A percentile compares a stretch with the other conserved stretches of the same genome.
These are phyloP conservation scores for Zychaea mexicana DNA, from an alignment of 371 early-diverging fungal species.

Conservation along the genomic window DNA sequence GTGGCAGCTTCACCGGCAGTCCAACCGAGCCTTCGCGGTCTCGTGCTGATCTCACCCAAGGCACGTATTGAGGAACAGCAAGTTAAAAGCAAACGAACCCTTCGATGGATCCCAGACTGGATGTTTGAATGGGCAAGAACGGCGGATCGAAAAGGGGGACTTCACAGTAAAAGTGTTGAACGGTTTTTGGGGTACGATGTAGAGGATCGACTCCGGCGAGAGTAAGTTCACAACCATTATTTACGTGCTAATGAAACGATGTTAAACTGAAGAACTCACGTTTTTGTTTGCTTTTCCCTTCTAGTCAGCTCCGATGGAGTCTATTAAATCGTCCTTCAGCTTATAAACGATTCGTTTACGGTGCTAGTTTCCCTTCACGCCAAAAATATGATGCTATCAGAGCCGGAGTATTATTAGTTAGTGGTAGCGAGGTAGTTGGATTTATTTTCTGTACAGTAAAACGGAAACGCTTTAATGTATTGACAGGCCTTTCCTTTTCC, in stretches of 20 bases:
- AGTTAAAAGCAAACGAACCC: constrained; percentile 26
- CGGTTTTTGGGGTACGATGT: constrained; percentile 51
- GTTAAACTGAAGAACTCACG: too few relatives aligned
- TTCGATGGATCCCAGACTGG: constrained; percentile 58
- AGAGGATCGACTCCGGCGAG: constrained; percentile 40
- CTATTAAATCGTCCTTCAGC: constrained; percentile 54
- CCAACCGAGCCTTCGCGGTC: constrained; percentile 44
- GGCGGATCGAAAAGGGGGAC: constrained; percentile 66
- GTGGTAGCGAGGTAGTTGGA: constrained; percentile 54
- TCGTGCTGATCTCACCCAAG: constrained; percentile 68
- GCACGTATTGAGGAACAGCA: constrained; percentile 53
- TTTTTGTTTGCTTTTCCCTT: not conserved
- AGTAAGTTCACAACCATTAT: too few relatives aligned
- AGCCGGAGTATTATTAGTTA: constrained; percentile 61
- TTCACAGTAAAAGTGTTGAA: constrained; percentile 60
- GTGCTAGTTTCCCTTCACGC: constrained; percentile 50
- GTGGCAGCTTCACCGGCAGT: constrained; percentile 46
- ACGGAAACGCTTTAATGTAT: not conserved
- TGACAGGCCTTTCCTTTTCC: too few relatives aligned
- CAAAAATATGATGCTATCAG: constrained; percentile 50
- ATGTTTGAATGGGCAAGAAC: constrained; percentile 55
- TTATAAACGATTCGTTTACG: constrained; percentile 53
- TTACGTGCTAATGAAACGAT: too few relatives aligned
- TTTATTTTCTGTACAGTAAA: not conserved
- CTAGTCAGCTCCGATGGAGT: constrained; percentile 70